Base-by-base conservation (phyloP, 768 basidiomycete genomes). In the Tremella fuciformis region DNA sequence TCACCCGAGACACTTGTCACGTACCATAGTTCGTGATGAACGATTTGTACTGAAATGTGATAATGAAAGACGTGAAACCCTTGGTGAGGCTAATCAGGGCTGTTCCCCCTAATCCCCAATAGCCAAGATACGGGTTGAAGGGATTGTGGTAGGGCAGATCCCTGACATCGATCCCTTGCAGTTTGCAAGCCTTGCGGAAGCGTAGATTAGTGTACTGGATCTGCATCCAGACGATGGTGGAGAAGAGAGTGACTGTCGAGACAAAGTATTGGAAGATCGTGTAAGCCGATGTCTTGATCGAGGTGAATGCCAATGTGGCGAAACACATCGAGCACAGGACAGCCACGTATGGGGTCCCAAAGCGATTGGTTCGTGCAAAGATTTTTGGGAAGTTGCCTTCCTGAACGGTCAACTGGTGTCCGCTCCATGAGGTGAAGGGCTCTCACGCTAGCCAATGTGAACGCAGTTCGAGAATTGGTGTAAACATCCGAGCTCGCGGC, bases 301-400 rank as follows among this genome's bases (percentile, higher is more conserved):
- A 40, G 7, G 57, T 58, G 39, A 58, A 58, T 8, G 57, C 50
- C 37, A 58, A 44, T 15, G 13, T 52, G 8, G 49, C 34, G 57
- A 58, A 58, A 13, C 37, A 16, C n/a, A 58, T 16, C 18, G 57
- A 59, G 19, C 53, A 11, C 2, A n/a, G 13, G 39, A 59, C 22
- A 6, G 42, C 39, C 4, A 54, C 22, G 6, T 34, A 58, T 29
- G 53, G 57, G 3, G 50, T 52, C 22, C 57, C 57, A 26, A 40
- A 22, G 25, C 64, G 60, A 64, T 77, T 78, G 40, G 81, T 83
- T 61, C 78, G 78, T 25, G 80, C 55, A 63, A 83, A 79, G 62
- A 83, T 61, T 41, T 63, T 68, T 4, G 87, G 78, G 0, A 76
- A 74, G 47, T 77, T 75, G 0, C 68, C 65, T 22, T 76, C 70